phyloP scores from a whole-genome alignment of 371 early-diverging fungal species.

The Batrachochytrium dendrobatidis region DNA sequence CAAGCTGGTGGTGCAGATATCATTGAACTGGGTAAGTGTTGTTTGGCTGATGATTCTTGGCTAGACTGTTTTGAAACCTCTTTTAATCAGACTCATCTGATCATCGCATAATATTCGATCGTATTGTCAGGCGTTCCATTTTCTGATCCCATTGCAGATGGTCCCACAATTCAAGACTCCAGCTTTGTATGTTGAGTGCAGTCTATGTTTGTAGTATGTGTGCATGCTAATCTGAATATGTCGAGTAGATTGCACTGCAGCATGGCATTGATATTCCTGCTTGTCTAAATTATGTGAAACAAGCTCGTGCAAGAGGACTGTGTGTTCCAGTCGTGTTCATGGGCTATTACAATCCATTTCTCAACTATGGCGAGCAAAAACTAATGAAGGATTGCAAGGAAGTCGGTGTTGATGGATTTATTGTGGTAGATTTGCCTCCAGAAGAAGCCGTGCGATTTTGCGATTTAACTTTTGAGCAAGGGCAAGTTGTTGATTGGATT shows the following conservation, averaged over 20 bases:
- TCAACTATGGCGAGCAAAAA: slow-evolving; percentile 82
- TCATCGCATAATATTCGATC: neutral
- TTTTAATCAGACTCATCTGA: neutral
- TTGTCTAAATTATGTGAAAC: slow-evolving; percentile 71
- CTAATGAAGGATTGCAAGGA: slow-evolving; percentile 74
- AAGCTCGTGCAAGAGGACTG: slow-evolving; percentile 80
- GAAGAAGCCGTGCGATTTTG: slow-evolving; percentile 89
- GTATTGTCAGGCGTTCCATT: slow-evolving; percentile 74
- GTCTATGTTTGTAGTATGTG: neutral
- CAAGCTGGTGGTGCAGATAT: slow-evolving; percentile 91
- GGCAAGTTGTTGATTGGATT: slow-evolving; percentile 23
- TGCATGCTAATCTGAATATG: neutral
- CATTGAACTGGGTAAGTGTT: slow-evolving; percentile 81
- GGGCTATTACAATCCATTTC: slow-evolving; percentile 96
- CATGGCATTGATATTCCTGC: slow-evolving; percentile 67
- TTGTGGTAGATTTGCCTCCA: slow-evolving; percentile 94
- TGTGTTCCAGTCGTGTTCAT: slow-evolving; percentile 88
- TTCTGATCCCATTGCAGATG: slow-evolving; percentile 96
- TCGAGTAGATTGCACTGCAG: slow-evolving; percentile 59
- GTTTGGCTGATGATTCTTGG: neutral
- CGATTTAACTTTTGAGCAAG: slow-evolving; percentile 57
- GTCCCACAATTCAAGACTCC: slow-evolving; percentile 91
- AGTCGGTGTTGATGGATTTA: slow-evolving; percentile 90
- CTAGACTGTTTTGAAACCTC: neutral
- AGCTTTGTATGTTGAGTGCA: slow-evolving; percentile 52